phyloP scores from a whole-genome alignment of 192 early-diverging fungal species.

The Podila minutissima region DNA sequence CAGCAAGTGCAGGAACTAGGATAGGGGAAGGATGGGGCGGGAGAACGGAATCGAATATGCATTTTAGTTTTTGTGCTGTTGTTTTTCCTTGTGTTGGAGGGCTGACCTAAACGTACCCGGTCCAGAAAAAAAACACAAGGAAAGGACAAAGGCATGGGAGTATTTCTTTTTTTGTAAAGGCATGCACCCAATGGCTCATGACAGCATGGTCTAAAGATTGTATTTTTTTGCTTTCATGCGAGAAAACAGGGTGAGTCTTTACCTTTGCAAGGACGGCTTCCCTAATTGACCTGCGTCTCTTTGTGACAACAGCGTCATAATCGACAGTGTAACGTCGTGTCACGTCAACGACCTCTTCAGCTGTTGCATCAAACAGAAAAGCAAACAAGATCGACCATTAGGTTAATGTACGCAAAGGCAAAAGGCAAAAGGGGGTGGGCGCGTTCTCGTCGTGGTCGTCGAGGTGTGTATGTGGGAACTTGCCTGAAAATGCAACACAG shows the following conservation, averaged over 20 bases:
- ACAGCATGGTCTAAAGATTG: neutral
- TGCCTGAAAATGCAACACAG: conserved; percentile 57
- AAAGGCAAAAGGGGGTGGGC: neutral
- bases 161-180: neutral
- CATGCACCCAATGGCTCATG: too few species aligned
- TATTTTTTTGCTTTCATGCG: neutral
- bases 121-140: too few species aligned
- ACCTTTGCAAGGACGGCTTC: conserved; percentile 47
- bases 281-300: conserved; percentile 39
- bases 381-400: neutral
- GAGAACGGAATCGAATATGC: neutral
- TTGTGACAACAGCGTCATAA: conserved; percentile 29
- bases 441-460: too few species aligned
- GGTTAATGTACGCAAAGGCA: neutral
- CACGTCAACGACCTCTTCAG: conserved; percentile 58
- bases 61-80: too few species aligned
- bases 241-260: neutral
- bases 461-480: too few species aligned
- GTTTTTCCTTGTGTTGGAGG: too few species aligned
- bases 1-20: conserved; percentile 22
- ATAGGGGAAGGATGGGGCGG: neutral
- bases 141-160: neutral
- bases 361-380: conserved; percentile 6
- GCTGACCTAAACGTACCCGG: too few species aligned
- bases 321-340: conserved; percentile 59